Evolutionary conservation across 1,139 yeast species (phyloP), one percentile per base, ranked within the genome.

Genomic region (Yamadazyma spencermartinsiae): DNA sequence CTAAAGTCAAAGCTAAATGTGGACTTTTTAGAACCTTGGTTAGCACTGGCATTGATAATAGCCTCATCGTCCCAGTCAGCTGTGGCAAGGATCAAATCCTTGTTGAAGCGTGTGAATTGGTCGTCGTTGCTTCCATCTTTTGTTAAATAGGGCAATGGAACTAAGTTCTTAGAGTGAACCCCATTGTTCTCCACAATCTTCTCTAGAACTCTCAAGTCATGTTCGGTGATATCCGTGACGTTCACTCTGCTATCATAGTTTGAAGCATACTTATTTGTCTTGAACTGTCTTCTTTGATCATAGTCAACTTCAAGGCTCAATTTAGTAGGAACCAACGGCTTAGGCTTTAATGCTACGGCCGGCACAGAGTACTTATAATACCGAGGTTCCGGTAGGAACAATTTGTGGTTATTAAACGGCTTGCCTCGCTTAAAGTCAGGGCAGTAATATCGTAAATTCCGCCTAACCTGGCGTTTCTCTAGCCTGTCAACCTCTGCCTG

Each of bases 21-120:
- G 3, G 31, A 40, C 2, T 45, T 43, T 31, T 8, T 24, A 12
- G 9, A 42, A 38, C 41, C 38, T 43, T 12, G 21, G 21, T 35
- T 17, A 3, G 59, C 67, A 1, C 68, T 72, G 3, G 77, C 79
- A 37, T 80, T 78, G 16, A 85, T 66, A 13, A 85, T 79, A 4
- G 68, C 68, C 21, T 79, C 82, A 51, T 83, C 86, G 52, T 87
- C 83, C 96, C 97, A 89, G 49, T 86, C 92, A 13, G 87, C 83
- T 0, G 92, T 76, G 0, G 94, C 86, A 31, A 88, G 65, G 4
- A 85, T 67, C 38, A 86, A 61, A 44, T 84, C 87, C 39, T 79
- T 79, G 21, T 78, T 72, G 46, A 62, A 77, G 2, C 61, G 65
- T 2, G 61, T 49, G 36, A 74, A 68, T 37, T 61, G 61, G 39